These are phyloP conservation scores for Elsinoe arachidis DNA, from an alignment of 2,329 filamentous ascomycete genomes.

Conservation along the genomic window DNA sequence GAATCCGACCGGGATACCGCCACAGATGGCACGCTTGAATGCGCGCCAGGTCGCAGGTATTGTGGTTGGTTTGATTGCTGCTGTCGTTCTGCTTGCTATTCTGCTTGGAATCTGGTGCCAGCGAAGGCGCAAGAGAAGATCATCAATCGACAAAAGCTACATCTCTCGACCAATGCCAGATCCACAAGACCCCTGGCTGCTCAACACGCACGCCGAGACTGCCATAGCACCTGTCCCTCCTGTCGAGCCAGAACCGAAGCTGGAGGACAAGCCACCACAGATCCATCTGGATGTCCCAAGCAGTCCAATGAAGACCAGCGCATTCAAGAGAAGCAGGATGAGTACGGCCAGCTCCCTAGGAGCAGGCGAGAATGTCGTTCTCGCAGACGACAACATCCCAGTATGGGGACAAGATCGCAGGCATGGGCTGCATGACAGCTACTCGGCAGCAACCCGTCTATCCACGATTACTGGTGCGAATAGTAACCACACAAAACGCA, in stretches of 20 bases:
- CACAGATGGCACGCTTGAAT: slow-evolving; percentile 13
- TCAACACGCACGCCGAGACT: slow-evolving; percentile 16
- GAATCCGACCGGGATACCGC: slow-evolving; percentile 2
- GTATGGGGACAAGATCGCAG: slow-evolving; percentile 28
- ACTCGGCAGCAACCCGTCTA: slow-evolving; percentile 31
- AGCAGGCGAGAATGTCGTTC: slow-evolving; percentile 31
- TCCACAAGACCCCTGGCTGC: slow-evolving; percentile 22
- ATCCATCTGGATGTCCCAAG: slow-evolving; percentile 28
- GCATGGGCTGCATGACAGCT: slow-evolving; percentile 35
- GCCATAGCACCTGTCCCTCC: slow-evolving; percentile 7
- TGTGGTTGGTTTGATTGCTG: slow-evolving; percentile 26
- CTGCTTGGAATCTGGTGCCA: slow-evolving; percentile 22
- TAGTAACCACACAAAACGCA: slow-evolving; percentile 21
- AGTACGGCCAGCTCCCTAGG: slow-evolving; percentile 33
- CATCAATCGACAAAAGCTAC: slow-evolving; percentile 24
- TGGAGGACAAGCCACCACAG: slow-evolving; percentile 31
- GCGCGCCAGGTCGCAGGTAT: slow-evolving; percentile 25
- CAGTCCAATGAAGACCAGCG: slow-evolving; percentile 20
- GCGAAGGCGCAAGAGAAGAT: slow-evolving; percentile 19
- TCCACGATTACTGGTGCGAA: slow-evolving; percentile 25
- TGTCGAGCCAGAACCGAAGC: slow-evolving; percentile 1
- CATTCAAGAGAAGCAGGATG: slow-evolving; percentile 24
- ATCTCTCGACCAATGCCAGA: slow-evolving; percentile 36
- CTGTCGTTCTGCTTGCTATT: slow-evolving; percentile 19
- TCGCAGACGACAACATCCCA: slow-evolving; percentile 32